These are phyloP conservation scores for Backusella westeae DNA, from an alignment of 192 early-diverging fungal genomes.

Conservation along the genomic window DNA sequence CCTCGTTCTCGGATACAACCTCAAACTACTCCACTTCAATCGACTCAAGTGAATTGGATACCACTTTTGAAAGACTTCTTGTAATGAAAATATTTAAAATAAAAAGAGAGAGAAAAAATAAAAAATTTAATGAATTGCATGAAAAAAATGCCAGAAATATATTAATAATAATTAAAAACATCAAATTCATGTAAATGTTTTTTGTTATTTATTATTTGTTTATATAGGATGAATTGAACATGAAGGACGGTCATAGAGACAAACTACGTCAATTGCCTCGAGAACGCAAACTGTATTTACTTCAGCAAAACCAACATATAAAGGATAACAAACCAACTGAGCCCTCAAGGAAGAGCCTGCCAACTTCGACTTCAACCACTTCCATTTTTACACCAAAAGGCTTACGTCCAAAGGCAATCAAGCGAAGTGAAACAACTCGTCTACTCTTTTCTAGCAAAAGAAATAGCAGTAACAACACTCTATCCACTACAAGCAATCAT, in stretches of 20 bases:
- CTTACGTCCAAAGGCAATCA: conserved; percentile 20
- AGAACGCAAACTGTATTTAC: conserved; percentile 35
- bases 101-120: not conserved
- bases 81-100: not conserved
- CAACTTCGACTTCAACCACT: conserved; percentile 11
- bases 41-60: conserved; percentile 7
- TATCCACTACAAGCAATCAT: not conserved
- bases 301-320: conserved; percentile 38
- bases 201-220: not conserved
- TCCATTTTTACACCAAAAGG: conserved; percentile 13
- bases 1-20: not conserved
- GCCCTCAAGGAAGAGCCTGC: not conserved
- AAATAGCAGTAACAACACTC: not conserved
- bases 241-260: conserved; percentile 38
- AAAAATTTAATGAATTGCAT: not conserved
- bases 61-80: conserved; percentile 18
- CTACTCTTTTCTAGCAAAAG: not conserved
- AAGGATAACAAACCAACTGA: conserved; percentile 12
- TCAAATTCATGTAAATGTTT: not conserved
- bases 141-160: not conserved
- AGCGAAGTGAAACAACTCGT: conserved; percentile 13
- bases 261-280: conserved; percentile 38
- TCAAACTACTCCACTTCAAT: not conserved
- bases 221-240: conserved; percentile 43
- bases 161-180: not conserved